Base-by-base conservation (phyloP, 306 rosid species). In the Begonia loranthoides region DNA sequence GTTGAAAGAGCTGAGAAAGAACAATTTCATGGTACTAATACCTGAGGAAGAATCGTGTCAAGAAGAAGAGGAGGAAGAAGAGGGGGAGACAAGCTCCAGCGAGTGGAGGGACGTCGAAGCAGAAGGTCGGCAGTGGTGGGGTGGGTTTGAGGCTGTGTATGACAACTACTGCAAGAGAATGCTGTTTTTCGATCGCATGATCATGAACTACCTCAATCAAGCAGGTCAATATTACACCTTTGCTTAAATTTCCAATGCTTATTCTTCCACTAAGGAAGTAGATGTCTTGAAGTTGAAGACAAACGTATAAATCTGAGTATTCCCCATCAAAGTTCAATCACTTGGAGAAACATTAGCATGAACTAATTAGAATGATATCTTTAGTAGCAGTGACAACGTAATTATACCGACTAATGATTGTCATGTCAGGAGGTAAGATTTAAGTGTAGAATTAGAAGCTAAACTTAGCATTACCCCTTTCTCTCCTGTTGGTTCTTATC, bases 31-130 rank as follows among this genome's bases (percentile, higher is more conserved):
- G 97, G 94, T 82, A 41, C 64, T 90, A 87, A 90, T 90, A 72
- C 97, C 97, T 0, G 97, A 90, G 61, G 97, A 90, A 72, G 97
- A 84, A 56, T 73, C 96, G 1, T 76, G 76, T 40, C 72, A 49
- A 0, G 96, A 84, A 70, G 93, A 85, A 44, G 88, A 79, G 44
- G 95, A 78, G 17, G 97, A 76, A 15, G 95, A 76, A 33, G 87
- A 71, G 55, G 69, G 56, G 58, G 93, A 73, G 71, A 69, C 78
- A 4, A 65, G 70, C 57, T 71, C 84, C 12, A 73, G 70, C 9
- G 94, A 90, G 63, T 90, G 97, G 97, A 79, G 92, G 66, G 97
- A 90, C 64, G 87, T 90, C 52, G 97, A 90, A 70, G 97, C 94
- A 14, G 97, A 85, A 69, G 97, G 83, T 48, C 85, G 76, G 57